These are phyloP conservation scores for Tylopilus subfusipes DNA, from an alignment of 768 basidiomycete species.

Conservation along the genomic window DNA sequence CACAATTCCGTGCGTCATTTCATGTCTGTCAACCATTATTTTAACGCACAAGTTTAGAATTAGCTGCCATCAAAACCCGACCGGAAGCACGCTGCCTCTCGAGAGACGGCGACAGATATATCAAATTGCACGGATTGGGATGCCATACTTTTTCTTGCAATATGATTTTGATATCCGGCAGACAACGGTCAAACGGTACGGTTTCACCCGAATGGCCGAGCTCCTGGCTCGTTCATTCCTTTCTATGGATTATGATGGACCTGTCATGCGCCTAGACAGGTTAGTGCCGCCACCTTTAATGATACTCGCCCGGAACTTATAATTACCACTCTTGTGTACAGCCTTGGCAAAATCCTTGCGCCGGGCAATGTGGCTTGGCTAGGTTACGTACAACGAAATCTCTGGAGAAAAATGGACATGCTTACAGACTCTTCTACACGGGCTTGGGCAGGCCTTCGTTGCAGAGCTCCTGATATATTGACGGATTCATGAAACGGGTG, in stretches of 20 bases:
- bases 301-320: background rate
- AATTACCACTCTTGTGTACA: slow-evolving; percentile 14
- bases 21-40: background rate
- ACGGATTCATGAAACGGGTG: slow-evolving; percentile 47
- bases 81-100: slow-evolving; percentile 43
- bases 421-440: slow-evolving; percentile 48
- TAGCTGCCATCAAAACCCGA: slow-evolving; percentile 46
- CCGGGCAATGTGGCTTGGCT: slow-evolving; percentile 56
- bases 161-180: slow-evolving; percentile 32
- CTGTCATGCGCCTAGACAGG: slow-evolving; percentile 48
- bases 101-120: slow-evolving; percentile 49
- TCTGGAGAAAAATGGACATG: slow-evolving; percentile 41
- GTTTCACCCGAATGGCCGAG: slow-evolving; percentile 30
- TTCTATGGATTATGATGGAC: slow-evolving; percentile 46
- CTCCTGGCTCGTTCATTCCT: slow-evolving; percentile 41
- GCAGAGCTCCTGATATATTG: slow-evolving; percentile 40
- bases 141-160: slow-evolving; percentile 49
- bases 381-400: slow-evolving; percentile 41
- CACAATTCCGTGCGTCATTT: slow-evolving; percentile 41
- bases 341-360: slow-evolving; percentile 50
- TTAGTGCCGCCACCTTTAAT: slow-evolving; percentile 6
- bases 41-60: slow-evolving; percentile 2
- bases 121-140: slow-evolving; percentile 46
- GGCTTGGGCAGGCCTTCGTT: slow-evolving; percentile 46
- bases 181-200: slow-evolving; percentile 21